Evolutionary conservation across 2,329 filamentous ascomycete genomes (phyloP).

Genomic region (Alternaria sp.): DNA sequence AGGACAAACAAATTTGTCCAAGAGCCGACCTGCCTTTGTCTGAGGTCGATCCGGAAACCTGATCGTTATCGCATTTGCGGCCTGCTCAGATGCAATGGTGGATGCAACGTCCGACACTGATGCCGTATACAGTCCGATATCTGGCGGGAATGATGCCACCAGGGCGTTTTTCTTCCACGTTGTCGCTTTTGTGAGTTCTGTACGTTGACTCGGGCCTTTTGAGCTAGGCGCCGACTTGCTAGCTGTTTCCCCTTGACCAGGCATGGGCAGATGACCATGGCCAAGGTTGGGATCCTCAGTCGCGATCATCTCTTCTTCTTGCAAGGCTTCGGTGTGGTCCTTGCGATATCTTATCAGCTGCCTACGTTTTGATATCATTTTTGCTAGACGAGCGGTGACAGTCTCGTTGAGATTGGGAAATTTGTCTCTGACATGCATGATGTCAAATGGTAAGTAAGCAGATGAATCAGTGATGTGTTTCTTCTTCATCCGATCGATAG

Average conservation of each 20-base stretch:
- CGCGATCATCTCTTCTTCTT: too few species aligned
- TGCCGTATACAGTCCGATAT: accelerated
- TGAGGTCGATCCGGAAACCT: neutral
- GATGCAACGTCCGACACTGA: neutral
- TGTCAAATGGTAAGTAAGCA: neutral
- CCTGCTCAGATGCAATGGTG: neutral
- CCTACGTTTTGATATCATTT: neutral
- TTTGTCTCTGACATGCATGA: neutral
- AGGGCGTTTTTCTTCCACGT: neutral
- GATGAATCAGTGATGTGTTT: neutral
- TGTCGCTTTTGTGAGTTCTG: neutral
- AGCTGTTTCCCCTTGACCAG: neutral
- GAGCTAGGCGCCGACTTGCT: neutral
- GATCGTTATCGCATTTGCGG: neutral
- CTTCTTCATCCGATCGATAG: neutral
- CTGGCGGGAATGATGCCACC: neutral
- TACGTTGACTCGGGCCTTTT: neutral
- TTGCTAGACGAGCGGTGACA: neutral
- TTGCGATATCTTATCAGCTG: neutral
- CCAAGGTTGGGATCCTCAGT: accelerated
- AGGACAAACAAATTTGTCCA: neutral
- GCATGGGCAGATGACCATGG: neutral
- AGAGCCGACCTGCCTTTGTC: accelerated
- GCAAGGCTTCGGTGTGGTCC: neutral
- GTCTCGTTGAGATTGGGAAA: neutral